phyloP scores from a whole-genome alignment of 192 early-diverging fungal genomes.

The Gonapodya prolifera region DNA sequence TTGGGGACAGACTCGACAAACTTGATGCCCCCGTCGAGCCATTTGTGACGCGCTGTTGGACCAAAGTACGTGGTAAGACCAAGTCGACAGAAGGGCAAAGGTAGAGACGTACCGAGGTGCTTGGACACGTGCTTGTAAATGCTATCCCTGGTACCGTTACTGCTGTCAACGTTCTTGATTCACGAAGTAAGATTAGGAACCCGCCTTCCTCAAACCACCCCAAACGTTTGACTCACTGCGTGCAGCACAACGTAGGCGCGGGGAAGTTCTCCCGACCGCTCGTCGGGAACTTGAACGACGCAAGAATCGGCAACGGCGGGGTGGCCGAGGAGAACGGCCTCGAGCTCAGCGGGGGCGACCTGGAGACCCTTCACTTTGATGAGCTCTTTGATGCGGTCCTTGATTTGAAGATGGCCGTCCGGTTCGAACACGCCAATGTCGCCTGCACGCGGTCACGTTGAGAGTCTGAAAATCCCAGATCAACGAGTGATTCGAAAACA shows the following conservation, averaged over 20 bases:
- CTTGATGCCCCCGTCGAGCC: conserved; percentile 42
- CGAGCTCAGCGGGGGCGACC: conserved; percentile 4
- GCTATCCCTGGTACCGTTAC: neutral
- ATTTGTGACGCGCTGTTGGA: conserved; percentile 49
- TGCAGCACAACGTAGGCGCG: conserved; percentile 61
- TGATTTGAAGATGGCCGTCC: conserved; percentile 49
- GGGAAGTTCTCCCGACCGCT: conserved; percentile 45
- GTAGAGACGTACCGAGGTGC: neutral
- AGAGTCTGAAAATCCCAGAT: neutral
- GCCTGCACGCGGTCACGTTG: conserved; percentile 15
- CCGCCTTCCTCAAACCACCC: conserved; percentile 41
- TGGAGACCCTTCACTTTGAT: conserved; percentile 57
- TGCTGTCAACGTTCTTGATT: neutral
- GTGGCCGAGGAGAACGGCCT: neutral
- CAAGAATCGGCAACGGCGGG: conserved; percentile 30
- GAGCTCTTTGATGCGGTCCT: conserved; percentile 75
- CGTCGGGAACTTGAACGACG: conserved; percentile 47
- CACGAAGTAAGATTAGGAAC: conserved; percentile 19
- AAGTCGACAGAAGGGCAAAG: neutral
- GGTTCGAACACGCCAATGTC: conserved; percentile 63
- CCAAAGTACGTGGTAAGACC: no score
- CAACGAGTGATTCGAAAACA: neutral
- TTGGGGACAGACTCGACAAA: conserved; percentile 1
- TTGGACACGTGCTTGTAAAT: neutral
- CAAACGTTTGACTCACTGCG: conserved; percentile 25